phyloP scores from a whole-genome alignment of 2,329 filamentous ascomycete species.

The Botrytis aclada region DNA sequence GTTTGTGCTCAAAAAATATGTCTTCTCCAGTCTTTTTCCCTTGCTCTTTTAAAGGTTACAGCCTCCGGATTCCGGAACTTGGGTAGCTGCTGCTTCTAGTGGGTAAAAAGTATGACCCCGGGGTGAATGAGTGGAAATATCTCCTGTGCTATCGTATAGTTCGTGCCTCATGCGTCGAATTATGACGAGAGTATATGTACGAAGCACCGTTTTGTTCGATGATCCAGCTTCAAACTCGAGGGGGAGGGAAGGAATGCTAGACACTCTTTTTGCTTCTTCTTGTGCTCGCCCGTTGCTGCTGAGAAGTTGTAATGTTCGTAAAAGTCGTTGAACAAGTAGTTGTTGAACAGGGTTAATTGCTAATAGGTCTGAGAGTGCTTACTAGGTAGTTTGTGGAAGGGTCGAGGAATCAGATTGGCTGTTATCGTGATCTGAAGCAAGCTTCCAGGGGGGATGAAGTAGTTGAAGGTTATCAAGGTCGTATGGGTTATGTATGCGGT shows the following conservation, averaged over 20 bases:
- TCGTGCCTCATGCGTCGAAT: not conserved
- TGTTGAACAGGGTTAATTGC: not conserved
- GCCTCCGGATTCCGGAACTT: not conserved
- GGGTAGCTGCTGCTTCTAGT: not conserved
- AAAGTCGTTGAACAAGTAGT: not conserved
- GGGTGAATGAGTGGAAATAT: not conserved
- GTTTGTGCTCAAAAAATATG: constrained; percentile 7
- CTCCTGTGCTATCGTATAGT: not conserved
- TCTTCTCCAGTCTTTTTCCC: constrained; percentile 7
- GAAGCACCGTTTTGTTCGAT: not conserved
- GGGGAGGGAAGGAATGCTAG: not conserved
- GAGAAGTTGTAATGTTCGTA: not conserved
- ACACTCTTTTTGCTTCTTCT: not conserved
- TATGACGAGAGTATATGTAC: not conserved
- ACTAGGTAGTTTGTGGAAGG: not conserved
- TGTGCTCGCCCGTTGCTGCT: constrained; percentile 2
- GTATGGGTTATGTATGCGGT: not conserved
- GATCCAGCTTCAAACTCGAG: not conserved
- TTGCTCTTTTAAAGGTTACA: not conserved
- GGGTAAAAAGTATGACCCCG: not conserved
- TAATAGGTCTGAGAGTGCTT: constrained; percentile 1
- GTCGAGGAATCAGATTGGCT: constrained; percentile 9
- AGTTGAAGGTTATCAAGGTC: constrained; percentile 3
- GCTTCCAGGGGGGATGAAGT: not conserved
- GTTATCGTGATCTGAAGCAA: constrained; percentile 10